Percentiles rank a stretch among this genome's conserved stretches.
Conservation (phyloP, 805 yeast species). For the Spathaspora arborariae region DNA sequence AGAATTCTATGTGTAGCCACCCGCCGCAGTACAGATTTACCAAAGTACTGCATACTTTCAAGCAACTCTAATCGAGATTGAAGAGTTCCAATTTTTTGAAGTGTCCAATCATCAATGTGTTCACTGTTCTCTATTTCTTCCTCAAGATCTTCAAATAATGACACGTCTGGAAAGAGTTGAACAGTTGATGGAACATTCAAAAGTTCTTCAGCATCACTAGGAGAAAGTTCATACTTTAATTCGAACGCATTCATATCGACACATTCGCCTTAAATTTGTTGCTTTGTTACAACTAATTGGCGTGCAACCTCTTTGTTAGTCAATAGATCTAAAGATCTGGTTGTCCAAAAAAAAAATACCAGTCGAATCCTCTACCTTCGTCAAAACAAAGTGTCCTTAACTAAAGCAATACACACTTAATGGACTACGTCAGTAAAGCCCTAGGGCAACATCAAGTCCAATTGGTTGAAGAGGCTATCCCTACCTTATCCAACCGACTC, state of each 20-base stretch:
- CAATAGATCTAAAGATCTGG: no score
- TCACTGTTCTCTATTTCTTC: constrained; percentile 3
- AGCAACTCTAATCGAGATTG: constrained; percentile 43
- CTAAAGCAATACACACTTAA: constrained; percentile 8
- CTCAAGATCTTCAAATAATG: constrained; percentile 11
- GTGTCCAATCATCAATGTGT: constrained; percentile 45
- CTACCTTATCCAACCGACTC: constrained; percentile 83
- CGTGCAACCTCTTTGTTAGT: no score
- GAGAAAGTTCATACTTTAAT: constrained; percentile 5
- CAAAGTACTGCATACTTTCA: constrained; percentile 11
- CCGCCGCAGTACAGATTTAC: constrained; percentile 1
- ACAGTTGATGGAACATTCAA: constrained; percentile 7
- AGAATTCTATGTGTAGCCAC: constrained; percentile 19
- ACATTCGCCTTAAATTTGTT: background rate
- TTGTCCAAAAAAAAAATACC: no score
- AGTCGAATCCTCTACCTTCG: no score
- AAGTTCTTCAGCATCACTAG: background rate
- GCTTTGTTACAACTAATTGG: background rate
- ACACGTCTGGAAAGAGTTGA: constrained; percentile 13
- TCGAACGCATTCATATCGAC: background rate
- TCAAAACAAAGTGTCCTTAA: no score
- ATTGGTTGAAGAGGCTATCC: constrained; percentile 77
- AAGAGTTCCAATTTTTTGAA: constrained; percentile 43
- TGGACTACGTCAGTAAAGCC: constrained; percentile 39
- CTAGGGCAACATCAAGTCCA: constrained; percentile 32